Evolutionary conservation across 1,284 basidiomycete species (phyloP).

Genomic region (Trametes sp.): DNA sequence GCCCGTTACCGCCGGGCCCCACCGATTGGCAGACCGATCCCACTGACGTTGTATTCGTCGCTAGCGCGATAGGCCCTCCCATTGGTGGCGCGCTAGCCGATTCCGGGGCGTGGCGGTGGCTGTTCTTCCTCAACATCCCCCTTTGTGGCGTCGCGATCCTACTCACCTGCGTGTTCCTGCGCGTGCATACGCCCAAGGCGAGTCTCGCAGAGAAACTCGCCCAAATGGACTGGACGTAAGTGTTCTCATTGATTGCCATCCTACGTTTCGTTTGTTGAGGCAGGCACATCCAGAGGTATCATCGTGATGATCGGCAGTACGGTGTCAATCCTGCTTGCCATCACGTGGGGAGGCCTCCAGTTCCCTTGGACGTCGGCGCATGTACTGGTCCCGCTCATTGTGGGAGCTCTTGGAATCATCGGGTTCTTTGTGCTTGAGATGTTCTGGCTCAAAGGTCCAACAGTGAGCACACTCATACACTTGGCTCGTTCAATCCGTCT

Average conservation of each 20-base stretch:
- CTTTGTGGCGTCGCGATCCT: slow-evolving; percentile 24
- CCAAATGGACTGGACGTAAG: slow-evolving; percentile 48
- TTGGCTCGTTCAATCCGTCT: not conserved
- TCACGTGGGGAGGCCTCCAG: slow-evolving; percentile 33
- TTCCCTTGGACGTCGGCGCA: slow-evolving; percentile 30
- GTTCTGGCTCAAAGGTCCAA: slow-evolving; percentile 21
- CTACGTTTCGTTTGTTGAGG: not conserved
- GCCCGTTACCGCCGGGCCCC: no score
- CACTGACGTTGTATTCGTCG: not conserved
- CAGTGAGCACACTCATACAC: not conserved
- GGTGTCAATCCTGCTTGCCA: slow-evolving; percentile 21
- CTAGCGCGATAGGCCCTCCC: slow-evolving; percentile 10
- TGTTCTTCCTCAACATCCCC: slow-evolving; percentile 24
- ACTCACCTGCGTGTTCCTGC: slow-evolving; percentile 25
- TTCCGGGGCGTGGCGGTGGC: slow-evolving; percentile 24
- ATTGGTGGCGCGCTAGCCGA: slow-evolving; percentile 22
- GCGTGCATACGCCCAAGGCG: slow-evolving; percentile 36
- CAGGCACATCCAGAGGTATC: slow-evolving; percentile 27
- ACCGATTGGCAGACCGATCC: not conserved
- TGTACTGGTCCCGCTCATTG: slow-evolving; percentile 32
- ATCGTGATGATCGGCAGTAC: slow-evolving; percentile 29
- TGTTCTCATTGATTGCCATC: slow-evolving; percentile 1
- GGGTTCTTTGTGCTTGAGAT: slow-evolving; percentile 27
- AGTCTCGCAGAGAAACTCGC: slow-evolving; percentile 39
- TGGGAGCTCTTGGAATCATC: slow-evolving; percentile 24